Evolutionary conservation across 805 yeast genomes (phyloP).

Genomic region (Yarrowia divulgata): DNA sequence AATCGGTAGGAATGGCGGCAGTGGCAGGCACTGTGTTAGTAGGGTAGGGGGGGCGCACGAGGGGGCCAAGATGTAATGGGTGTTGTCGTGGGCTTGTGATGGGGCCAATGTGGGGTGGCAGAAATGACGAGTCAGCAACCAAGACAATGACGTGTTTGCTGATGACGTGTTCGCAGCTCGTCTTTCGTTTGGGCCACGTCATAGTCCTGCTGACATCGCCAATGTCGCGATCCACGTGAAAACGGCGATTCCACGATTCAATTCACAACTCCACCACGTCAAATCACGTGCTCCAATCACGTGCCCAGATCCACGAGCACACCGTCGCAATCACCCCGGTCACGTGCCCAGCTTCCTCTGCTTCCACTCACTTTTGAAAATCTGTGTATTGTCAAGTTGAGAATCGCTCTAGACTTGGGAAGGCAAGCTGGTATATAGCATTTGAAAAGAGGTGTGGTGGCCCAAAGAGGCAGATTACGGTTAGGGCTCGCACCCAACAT

Average conservation of each 20-base stretch:
- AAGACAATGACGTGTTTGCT: not conserved
- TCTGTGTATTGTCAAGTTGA: slow-evolving; percentile 23
- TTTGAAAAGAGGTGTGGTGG: slow-evolving; percentile 5
- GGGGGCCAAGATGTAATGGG: no score
- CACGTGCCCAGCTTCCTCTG: not conserved
- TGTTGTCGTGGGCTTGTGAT: no score
- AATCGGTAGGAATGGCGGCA: slow-evolving; percentile 21
- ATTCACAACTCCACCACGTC: no score
- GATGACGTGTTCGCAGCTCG: slow-evolving; percentile 1
- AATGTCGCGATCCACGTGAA: no score
- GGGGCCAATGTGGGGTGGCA: no score
- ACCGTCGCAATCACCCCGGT: no score
- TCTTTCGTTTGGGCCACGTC: no score
- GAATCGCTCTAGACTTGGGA: slow-evolving; percentile 32
- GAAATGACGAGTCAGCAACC: not conserved
- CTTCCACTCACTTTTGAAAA: slow-evolving; percentile 17
- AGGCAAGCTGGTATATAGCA: slow-evolving; percentile 24
- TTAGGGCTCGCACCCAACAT: slow-evolving; percentile 16
- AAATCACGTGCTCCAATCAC: no score
- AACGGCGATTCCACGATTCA: no score
- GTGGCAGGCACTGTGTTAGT: slow-evolving; percentile 36
- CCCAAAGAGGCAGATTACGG: not conserved
- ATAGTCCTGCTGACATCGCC: no score
- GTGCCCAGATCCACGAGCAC: no score
- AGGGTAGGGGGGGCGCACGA: not conserved